Evolutionary conservation across 2,329 filamentous ascomycete genomes (phyloP), one percentile per base, ranked within the genome.

Genomic region (Sporothrix protearum): DNA sequence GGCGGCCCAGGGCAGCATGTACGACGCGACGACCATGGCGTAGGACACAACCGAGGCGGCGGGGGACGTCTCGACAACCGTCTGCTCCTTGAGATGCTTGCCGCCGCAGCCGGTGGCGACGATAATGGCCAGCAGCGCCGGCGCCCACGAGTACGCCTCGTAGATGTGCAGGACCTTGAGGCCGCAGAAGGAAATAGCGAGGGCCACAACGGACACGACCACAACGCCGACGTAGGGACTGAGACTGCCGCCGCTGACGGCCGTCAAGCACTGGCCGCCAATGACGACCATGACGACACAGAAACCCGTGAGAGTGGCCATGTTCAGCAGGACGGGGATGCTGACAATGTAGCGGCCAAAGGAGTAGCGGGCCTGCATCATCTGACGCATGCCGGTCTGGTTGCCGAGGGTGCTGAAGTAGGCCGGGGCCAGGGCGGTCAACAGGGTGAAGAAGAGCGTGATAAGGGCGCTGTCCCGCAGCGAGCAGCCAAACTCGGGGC

Each of bases 231-330:
- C 84, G 3, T 84, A 83, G 0, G 86, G 82, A 28, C 82, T 85
- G 22, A 91, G 77, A 33, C 77, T 77, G 47, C 83, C 84, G 55
- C 80, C 79, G 3, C 83, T 83, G 7, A 88, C 84, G 6, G 87
- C 86, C 0, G 86, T 84, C 8, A 89, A 81, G 47, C 85, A 87
- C 76, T 87, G 85, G 1, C 88, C 88, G 30, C 87, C 88, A 16
- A 90, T 82, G 63, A 91, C 86, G 73, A 83, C 85, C 73, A 86
- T 86, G 75, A 91, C 85, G 75, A 90, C 83, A 67, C 85, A 86
- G 80, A 90, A 91, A n/a, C 88, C 88, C 3, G 84, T 86, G 2
- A 90, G 80, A 0, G 87, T 90, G 16, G 87, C 87, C 30, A 91
- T 81, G 76, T 91, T 91, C 72, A 91, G 81, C 10, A 90, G 76